Evolutionary conservation across 2,329 filamentous ascomycete genomes (phyloP), one percentile per base, ranked within the genome.

Genomic region (Neonectria hederae): DNA sequence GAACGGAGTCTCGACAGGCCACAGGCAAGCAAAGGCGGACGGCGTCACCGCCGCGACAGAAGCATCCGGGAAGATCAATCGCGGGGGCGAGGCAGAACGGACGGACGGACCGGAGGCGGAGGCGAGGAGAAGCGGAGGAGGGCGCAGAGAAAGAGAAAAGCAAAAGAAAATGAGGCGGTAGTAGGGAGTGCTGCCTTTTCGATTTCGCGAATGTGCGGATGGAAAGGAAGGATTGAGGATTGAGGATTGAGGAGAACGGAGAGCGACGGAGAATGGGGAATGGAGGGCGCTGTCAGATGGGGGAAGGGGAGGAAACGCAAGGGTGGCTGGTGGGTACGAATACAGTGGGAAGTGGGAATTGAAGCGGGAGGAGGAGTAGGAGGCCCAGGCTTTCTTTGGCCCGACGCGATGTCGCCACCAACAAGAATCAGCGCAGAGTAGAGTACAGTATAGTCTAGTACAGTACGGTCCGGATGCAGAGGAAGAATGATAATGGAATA

Each of bases 11-110:
- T 42, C 48, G 46, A 49, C 17, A 49, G 46, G n/a, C 46, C 24
- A 48, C 43, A 19, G 38, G 42, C 46, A 59, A 35, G 43, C 53
- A 58, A 51, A 66, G 69, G 60, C 65, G 68, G 69, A 74, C 72
- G 72, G 72, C 72, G 72, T 74, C 72, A 74, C 72, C 72, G 72
- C 72, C 72, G 72, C 70, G 66, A 67, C 63, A 68, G 35, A 69
- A 66, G 67, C 72, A 74, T 74, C 53, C 69, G 54, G 62, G 69
- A 65, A 56, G 64, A 69, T 68, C 70, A 73, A 73, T 74, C 60
- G 72, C 67, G 64, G 62, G 54, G 65, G 65, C 4, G 26, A 21
- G n/a, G n/a, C n/a, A n/a, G n/a, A 21, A 51, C n/a, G n/a, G 62
- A 61, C 65, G 62, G 59, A 63, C 59, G 51, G 40, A 28, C 43